Evolutionary conservation across 2,329 filamentous ascomycete species (phyloP).

Genomic region (Pseudogymnoascus sp.): DNA sequence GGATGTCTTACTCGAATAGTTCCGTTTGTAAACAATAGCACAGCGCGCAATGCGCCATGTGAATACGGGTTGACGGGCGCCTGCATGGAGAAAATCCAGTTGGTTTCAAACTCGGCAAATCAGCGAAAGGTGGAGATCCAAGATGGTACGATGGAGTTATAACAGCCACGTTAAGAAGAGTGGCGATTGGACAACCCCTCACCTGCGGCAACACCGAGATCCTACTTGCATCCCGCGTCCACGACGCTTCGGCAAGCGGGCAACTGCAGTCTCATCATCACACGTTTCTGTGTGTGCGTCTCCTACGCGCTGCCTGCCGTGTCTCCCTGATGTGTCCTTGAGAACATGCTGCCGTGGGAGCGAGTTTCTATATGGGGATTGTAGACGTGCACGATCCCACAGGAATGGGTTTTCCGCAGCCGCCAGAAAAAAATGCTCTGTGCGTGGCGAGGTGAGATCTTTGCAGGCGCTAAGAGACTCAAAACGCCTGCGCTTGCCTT

Average conservation of each 20-base stretch:
- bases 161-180: background rate
- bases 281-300: constrained; percentile 8
- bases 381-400: background rate
- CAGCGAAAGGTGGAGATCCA: constrained; percentile 1
- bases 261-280: constrained; percentile 7
- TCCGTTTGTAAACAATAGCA: constrained; percentile 6
- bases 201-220: constrained; percentile 5
- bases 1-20: background rate
- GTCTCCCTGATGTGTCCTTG: background rate
- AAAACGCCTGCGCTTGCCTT: constrained; percentile 1
- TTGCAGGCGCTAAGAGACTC: constrained; percentile 3
- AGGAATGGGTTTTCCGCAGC: background rate
- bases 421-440: background rate
- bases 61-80: constrained; percentile 3
- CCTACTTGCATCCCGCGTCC: background rate
- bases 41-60: background rate
- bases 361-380: background rate
- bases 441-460: constrained; percentile 4
- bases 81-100: background rate
- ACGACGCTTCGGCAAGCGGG: background rate
- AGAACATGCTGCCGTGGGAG: background rate
- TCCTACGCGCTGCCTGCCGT: background rate
- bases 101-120: constrained; percentile 6
- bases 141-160: background rate
- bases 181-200: constrained; percentile 7